phyloP scores from a whole-genome alignment of 2,329 filamentous ascomycete species.

The Talaromyces verruculosus region DNA sequence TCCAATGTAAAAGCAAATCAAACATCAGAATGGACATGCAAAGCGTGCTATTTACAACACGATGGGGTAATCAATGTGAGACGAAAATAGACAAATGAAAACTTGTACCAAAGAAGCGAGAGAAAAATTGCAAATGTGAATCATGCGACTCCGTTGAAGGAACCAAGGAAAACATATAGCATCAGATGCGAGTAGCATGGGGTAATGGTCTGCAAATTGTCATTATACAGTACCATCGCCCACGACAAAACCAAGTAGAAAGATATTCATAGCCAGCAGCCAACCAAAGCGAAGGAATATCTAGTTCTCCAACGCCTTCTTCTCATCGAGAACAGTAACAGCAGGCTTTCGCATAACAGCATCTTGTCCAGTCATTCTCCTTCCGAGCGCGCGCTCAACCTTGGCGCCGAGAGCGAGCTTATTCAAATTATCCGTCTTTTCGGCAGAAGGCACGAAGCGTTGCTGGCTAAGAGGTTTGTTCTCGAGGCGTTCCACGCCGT shows the following conservation, averaged over 20 bases:
- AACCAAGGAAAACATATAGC: neutral
- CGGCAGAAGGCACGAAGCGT: conserved; percentile 73
- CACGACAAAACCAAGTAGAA: conserved; percentile 21
- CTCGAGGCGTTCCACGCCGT: conserved; percentile 81
- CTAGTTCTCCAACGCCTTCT: conserved; percentile 28
- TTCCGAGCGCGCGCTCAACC: conserved; percentile 79
- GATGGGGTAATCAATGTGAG: conserved; percentile 22
- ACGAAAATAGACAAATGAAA: conserved; percentile 23
- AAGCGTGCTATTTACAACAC: conserved; percentile 12
- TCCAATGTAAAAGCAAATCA: neutral
- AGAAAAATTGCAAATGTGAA: neutral
- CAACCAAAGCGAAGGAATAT: conserved; percentile 5
- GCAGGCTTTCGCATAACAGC: conserved; percentile 69
- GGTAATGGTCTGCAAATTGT: neutral
- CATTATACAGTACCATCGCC: neutral
- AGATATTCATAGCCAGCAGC: conserved; percentile 18
- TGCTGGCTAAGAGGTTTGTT: conserved; percentile 82
- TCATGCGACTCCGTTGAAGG: conserved; percentile 3
- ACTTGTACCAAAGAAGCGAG: conserved; percentile 24
- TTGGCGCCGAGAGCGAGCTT: conserved; percentile 89
- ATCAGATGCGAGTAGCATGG: conserved; percentile 19
- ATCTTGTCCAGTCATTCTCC: conserved; percentile 85
- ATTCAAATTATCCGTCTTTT: conserved; percentile 78
- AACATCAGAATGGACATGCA: conserved; percentile 1
- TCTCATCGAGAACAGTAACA: conserved; percentile 36